These are phyloP conservation scores for Erodium trifolium DNA, from an alignment of 441 rosid genomes.

Conservation along the genomic window DNA sequence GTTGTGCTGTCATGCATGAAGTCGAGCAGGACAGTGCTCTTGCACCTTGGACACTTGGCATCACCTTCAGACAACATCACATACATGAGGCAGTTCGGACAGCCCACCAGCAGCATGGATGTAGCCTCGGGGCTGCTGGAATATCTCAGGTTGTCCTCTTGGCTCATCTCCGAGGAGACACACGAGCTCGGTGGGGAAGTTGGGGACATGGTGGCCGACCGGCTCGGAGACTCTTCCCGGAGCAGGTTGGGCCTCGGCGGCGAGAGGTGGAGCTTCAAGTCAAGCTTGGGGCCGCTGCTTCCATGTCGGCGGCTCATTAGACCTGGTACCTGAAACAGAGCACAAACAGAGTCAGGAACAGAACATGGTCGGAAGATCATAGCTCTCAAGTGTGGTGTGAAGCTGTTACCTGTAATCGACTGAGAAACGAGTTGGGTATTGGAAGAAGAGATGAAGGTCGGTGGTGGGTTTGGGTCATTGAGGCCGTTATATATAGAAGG, in stretches of 20 bases:
- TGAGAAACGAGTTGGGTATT: too few species aligned
- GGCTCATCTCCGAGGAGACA: constrained; percentile 71
- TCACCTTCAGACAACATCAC: constrained; percentile 87
- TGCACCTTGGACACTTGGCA: constrained; percentile 91
- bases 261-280: constrained; percentile 82
- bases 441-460: background rate
- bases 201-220: constrained; percentile 37
- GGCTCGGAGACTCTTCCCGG: constrained; percentile 42
- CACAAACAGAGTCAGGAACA: background rate
- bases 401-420: too few species aligned
- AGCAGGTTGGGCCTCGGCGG: constrained; percentile 48
- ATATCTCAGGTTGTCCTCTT: constrained; percentile 35
- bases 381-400: too few species aligned
- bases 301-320: constrained; percentile 64
- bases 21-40: constrained; percentile 94
- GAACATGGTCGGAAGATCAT: too few species aligned
- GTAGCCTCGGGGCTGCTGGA: constrained; percentile 66
- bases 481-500: constrained; percentile 49
- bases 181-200: constrained; percentile 79
- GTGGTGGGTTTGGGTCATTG: constrained; percentile 22
- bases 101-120: constrained; percentile 88
- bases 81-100: constrained; percentile 33
- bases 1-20: constrained; percentile 46
- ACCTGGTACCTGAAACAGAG: background rate
- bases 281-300: constrained; percentile 48